Base-by-base conservation (phyloP, 2,329 filamentous ascomycete species). In the Pseudogymnoascus sp. region DNA sequence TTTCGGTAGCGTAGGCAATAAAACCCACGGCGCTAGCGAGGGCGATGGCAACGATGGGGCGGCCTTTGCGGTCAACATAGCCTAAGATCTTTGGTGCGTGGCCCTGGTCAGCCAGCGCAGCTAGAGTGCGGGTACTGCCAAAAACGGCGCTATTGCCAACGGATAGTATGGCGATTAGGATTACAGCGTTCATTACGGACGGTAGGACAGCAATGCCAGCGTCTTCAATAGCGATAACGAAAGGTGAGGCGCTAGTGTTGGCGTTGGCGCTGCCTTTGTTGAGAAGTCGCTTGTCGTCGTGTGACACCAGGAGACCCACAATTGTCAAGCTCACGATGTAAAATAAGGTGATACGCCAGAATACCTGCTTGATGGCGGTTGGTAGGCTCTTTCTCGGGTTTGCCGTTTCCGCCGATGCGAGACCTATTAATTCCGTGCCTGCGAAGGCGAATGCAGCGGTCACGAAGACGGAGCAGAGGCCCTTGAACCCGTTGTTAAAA, bases 111-210 rank as follows among this genome's bases (percentile, higher is more conserved):
- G 93, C 92, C 1, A 97, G 83, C 3, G 93, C 92, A 23, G 92
- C 91, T 7, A 97, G 84, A 1, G 93, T 97, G 70, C 93, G 87
- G 1, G 91, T 96, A 23, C 91, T 93, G 37, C 92, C 93, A 71
- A 96, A 97, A 65, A 97, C 88, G 65, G 92, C 88, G 6, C 90
- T 93, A 75, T 96, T 97, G 63, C 92, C 92, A 64, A 97, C 93
- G 0, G 91, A 96, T 21, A 97, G 79, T 23, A 96, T 92, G 19
- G 93, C 89, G 66, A 96, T 86, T 72, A 97, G 85, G 73, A 97
- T 96, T 65, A 97, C 91, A n/a, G 86, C 87, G 75, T 97, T 97
- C 89, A 97, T 96, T 62, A 97, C 83, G 0, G 89, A 93, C 1
- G 91, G 91, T 2, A 97, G 83, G 1, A 88, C 87, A 44, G 84